These are phyloP conservation scores for Backusella liffmaniae DNA, from an alignment of 192 early-diverging fungal species.

Conservation along the genomic window DNA sequence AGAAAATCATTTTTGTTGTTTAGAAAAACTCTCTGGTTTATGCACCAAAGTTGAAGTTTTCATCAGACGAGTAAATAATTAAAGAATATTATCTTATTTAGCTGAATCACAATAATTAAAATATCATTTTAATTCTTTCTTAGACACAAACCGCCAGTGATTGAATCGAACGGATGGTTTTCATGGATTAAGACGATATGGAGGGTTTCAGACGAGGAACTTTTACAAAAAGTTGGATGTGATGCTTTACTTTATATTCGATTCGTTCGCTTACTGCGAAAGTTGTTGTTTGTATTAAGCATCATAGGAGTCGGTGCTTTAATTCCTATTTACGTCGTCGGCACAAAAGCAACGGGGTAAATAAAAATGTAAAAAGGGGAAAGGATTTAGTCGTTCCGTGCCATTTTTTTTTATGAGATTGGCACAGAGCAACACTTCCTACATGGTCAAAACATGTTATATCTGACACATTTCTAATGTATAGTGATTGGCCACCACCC, in stretches of 20 bases:
- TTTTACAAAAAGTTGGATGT: constrained; percentile 64
- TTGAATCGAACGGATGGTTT: constrained; percentile 55
- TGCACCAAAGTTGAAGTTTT: constrained; percentile 45
- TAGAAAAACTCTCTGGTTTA: constrained; percentile 39
- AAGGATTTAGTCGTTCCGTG: background rate
- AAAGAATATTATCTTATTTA: background rate
- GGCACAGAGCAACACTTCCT: background rate
- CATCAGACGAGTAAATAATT: constrained; percentile 26
- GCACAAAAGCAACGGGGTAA: constrained; percentile 36
- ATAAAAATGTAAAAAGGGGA: background rate
- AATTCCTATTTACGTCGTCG: constrained; percentile 64
- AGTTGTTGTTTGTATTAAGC: constrained; percentile 53
- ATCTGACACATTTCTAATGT: background rate
- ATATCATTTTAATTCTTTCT: background rate
- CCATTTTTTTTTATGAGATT: constrained; percentile 6
- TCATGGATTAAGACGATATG: constrained; percentile 64
- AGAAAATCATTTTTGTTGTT: background rate
- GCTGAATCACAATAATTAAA: background rate
- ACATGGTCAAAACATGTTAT: background rate
- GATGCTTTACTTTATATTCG: constrained; percentile 73
- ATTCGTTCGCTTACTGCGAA: constrained; percentile 58
- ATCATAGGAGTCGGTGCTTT: constrained; percentile 60
- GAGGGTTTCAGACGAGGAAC: constrained; percentile 51
- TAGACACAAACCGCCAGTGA: constrained; percentile 58
- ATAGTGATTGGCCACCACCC: constrained; percentile 38